phyloP scores from a whole-genome alignment of 2,329 filamentous ascomycete species.

The Didymella sp. region DNA sequence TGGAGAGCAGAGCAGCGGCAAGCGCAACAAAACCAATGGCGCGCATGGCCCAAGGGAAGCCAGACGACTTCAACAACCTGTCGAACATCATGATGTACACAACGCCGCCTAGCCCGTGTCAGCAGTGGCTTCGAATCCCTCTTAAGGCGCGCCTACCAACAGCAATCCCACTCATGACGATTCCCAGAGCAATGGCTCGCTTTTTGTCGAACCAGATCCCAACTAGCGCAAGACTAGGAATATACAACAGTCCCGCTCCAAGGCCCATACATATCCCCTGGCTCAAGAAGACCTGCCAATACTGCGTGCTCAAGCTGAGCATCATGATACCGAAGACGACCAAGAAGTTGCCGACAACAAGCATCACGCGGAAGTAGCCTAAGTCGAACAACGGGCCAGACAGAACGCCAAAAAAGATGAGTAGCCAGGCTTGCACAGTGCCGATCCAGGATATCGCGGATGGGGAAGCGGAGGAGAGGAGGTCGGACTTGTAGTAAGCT shows the following conservation, averaged over 20 bases:
- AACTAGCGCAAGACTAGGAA: slow-evolving; percentile 48
- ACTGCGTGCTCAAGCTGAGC: slow-evolving; percentile 62
- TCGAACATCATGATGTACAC: slow-evolving; percentile 50
- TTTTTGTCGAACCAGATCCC: slow-evolving; percentile 47
- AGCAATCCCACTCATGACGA: slow-evolving; percentile 50
- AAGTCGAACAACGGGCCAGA: slow-evolving; percentile 58
- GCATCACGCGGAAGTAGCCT: slow-evolving; percentile 56
- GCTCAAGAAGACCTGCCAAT: slow-evolving; percentile 62
- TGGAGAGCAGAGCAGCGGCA: slow-evolving; percentile 39
- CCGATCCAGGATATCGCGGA: slow-evolving; percentile 57
- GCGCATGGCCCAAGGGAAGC: slow-evolving; percentile 49
- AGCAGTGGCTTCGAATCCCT: background rate
- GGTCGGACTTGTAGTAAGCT: slow-evolving; percentile 53
- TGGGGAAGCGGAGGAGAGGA: slow-evolving; percentile 46
- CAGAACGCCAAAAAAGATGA: slow-evolving; percentile 61
- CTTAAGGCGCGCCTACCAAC: slow-evolving; percentile 38
- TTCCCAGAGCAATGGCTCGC: slow-evolving; percentile 44
- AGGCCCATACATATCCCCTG: slow-evolving; percentile 60
- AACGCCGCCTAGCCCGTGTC: slow-evolving; percentile 39
- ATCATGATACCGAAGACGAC: slow-evolving; percentile 70
- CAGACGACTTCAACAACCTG: slow-evolving; percentile 31
- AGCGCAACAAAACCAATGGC: slow-evolving; percentile 47
- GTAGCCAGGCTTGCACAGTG: slow-evolving; percentile 54
- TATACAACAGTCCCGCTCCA: slow-evolving; percentile 47
- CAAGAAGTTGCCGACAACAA: slow-evolving; percentile 56